A percentile compares a stretch with the other conserved stretches of the same genome.
Evolutionary conservation across 2,329 filamentous ascomycete genomes (phyloP).

Genomic region (Pyrenophora tritici-repentis): DNA sequence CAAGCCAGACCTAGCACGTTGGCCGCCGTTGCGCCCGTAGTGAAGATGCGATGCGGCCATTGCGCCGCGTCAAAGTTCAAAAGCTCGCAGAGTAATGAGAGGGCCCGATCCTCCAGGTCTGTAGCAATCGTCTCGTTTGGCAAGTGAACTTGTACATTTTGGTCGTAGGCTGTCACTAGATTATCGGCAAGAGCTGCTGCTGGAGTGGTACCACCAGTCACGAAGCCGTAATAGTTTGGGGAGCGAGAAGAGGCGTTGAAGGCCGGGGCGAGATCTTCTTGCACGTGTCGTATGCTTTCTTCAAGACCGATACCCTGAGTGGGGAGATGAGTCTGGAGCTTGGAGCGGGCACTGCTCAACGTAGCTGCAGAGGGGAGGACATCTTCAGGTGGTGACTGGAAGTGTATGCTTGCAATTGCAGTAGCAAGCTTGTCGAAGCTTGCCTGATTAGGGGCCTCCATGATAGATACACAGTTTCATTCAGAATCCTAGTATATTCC

Average conservation of each 20-base stretch:
- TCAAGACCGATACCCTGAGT: conserved; percentile 51
- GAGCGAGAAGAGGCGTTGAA: conserved; percentile 67
- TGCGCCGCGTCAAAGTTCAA: conserved; percentile 61
- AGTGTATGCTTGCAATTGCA: conserved; percentile 32
- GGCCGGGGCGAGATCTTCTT: conserved; percentile 56
- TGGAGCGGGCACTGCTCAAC: conserved; percentile 39
- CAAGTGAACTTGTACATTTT: conserved; percentile 83
- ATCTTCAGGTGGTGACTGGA: conserved; percentile 19
- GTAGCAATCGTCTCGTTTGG: conserved; percentile 76
- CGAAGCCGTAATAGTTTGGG: conserved; percentile 75
- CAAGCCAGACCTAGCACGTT: conserved; percentile 69
- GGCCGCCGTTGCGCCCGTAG: conserved; percentile 72
- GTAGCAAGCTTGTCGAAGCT: conserved; percentile 26
- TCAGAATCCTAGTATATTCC: too few relatives aligned
- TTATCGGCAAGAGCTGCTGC: conserved; percentile 82
- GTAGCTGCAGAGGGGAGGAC: conserved; percentile 44
- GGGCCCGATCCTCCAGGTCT: conserved; percentile 72
- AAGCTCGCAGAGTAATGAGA: conserved; percentile 71
- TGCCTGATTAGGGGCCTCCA: conserved; percentile 21
- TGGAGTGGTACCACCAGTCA: conserved; percentile 80
- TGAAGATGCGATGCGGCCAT: conserved; percentile 78
- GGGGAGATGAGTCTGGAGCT: conserved; percentile 47
- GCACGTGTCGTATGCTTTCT: conserved; percentile 51
- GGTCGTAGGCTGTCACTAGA: conserved; percentile 78
- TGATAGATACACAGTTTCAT: neutral